These are phyloP conservation scores for Gymnopilus junonius DNA, from an alignment of 768 basidiomycete genomes.

Conservation along the genomic window DNA sequence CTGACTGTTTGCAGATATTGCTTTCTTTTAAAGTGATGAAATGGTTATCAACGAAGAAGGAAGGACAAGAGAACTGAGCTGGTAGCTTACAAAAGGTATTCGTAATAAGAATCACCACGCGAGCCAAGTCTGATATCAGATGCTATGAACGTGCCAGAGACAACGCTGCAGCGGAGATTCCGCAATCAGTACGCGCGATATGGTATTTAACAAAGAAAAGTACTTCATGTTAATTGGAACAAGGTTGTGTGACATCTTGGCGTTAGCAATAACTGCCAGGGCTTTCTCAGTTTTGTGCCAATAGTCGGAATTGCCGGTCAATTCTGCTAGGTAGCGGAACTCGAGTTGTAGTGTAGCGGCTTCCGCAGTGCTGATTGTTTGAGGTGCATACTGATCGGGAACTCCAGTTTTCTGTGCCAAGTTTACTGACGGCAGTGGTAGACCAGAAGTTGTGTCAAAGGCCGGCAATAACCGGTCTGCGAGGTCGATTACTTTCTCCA, in stretches of 20 bases:
- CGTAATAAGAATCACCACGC: constrained; percentile 91
- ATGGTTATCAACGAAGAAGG: background rate
- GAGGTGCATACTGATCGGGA: constrained; percentile 57
- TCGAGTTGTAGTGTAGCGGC: constrained; percentile 87
- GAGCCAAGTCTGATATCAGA: constrained; percentile 88
- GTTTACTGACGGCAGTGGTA: constrained; percentile 82
- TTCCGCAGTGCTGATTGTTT: constrained; percentile 60
- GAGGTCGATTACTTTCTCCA: constrained; percentile 78
- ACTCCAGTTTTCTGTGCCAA: constrained; percentile 59
- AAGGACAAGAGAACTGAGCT: background rate
- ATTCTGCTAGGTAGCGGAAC: constrained; percentile 60
- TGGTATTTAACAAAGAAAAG: background rate
- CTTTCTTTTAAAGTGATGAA: background rate
- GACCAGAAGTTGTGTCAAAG: constrained; percentile 80
- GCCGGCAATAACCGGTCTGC: constrained; percentile 80
- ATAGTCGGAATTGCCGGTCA: constrained; percentile 47
- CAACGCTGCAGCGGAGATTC: constrained; percentile 28
- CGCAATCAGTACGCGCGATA: background rate
- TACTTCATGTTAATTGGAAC: constrained; percentile 82
- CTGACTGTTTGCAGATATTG: constrained; percentile 3
- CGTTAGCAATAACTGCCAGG: constrained; percentile 70
- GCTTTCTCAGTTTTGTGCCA: constrained; percentile 51
- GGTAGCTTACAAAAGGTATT: constrained; percentile 71
- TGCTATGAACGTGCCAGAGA: constrained; percentile 49
- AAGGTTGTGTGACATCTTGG: constrained; percentile 65